These are phyloP conservation scores for Pythium phragmitis DNA, from an alignment of 352 stramenopile species.

Conservation along the genomic window DNA sequence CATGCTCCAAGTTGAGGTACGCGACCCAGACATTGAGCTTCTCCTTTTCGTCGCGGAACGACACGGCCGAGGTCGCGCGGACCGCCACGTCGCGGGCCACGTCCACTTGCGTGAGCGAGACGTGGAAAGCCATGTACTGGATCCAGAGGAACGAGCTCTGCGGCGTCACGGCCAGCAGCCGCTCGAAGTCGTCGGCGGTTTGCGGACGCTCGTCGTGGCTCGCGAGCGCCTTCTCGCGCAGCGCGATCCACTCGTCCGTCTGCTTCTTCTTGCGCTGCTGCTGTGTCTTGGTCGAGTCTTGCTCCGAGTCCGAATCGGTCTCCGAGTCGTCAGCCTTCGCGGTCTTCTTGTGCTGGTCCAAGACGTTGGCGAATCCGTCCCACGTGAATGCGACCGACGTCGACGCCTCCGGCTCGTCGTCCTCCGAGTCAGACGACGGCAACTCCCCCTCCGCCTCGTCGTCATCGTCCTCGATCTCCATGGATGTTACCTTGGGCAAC, in stretches of 20 bases:
- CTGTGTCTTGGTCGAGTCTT: conserved; percentile 61
- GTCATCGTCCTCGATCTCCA: conserved; percentile 45
- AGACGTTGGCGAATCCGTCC: conserved; percentile 82
- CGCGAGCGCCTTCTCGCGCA: conserved; percentile 92
- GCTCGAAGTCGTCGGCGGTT: conserved; percentile 94
- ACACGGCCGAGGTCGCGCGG: conserved; percentile 92
- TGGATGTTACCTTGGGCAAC: conserved; percentile 31
- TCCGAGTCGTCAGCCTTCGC: conserved; percentile 34
- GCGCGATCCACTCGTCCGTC: conserved; percentile 93
- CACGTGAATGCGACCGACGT: conserved; percentile 81
- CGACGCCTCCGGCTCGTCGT: conserved; percentile 34
- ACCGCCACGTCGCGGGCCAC: conserved; percentile 92
- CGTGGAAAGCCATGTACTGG: conserved; percentile 97
- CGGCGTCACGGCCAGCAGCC: conserved; percentile 91
- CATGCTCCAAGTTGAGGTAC: conserved; percentile 95
- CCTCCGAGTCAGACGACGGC: conserved; percentile 64
- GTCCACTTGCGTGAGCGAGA: conserved; percentile 93
- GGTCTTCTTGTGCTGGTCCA: conserved; percentile 44
- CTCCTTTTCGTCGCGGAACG: conserved; percentile 95
- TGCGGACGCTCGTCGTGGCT: conserved; percentile 92
- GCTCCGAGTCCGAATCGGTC: conserved; percentile 44
- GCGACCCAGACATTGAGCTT: conserved; percentile 98
- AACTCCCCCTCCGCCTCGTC: conserved; percentile 27
- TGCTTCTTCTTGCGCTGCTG: conserved; percentile 92
- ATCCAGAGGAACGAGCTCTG: conserved; percentile 97